Base-by-base conservation (phyloP, 2,329 filamentous ascomycete species). In the Colletotrichum costaricense region DNA sequence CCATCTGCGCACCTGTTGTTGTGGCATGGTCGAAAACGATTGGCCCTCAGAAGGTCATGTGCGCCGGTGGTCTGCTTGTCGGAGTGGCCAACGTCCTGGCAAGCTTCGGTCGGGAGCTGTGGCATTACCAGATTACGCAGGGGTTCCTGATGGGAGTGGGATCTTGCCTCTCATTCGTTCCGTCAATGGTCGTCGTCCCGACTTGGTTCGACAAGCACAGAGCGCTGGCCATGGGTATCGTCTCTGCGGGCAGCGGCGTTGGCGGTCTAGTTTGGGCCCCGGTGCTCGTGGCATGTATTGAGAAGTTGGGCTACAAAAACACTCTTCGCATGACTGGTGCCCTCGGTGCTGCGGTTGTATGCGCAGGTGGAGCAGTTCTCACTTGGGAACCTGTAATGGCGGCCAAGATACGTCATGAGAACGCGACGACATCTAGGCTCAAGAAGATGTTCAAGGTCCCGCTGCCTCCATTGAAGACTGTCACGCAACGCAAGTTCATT, bases 61-160 rank as follows among this genome's bases (percentile, higher is more conserved):
- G 52, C 11, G 52, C 11, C 2, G 81, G 82, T 2, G 81, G 79
- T 3, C 64, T 81, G n/a, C 64, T 83, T 4, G 83, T 82, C 60
- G 79, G 77, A 2, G 67, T 81, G 1, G 79, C 80, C 4, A 74
- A 78, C 3, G 58, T 82, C 22, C 74, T 81, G 7, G 81, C 82
- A 4, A 79, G 78, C 30, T 82, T 83, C 62, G 79, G 82, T 22
- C 76, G 78, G 57, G 69, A 69, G 38, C 60, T 77, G 16, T 78
- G 77, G 77, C 77, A 78, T 22, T 78, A 77, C 49, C 46, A 71
- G 57, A 63, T 77, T 5, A 74, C 76, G 0, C 83, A 85, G 72
- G 83, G 83, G 4, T 55, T 84, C 1, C 74, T 85, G 3, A 76
- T 82, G 0, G 84, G 84, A 1, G 76, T 82, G n/a, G 83, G 79